Base-by-base conservation (phyloP, 768 basidiomycete species). In the Auricularia auricula-judae region DNA sequence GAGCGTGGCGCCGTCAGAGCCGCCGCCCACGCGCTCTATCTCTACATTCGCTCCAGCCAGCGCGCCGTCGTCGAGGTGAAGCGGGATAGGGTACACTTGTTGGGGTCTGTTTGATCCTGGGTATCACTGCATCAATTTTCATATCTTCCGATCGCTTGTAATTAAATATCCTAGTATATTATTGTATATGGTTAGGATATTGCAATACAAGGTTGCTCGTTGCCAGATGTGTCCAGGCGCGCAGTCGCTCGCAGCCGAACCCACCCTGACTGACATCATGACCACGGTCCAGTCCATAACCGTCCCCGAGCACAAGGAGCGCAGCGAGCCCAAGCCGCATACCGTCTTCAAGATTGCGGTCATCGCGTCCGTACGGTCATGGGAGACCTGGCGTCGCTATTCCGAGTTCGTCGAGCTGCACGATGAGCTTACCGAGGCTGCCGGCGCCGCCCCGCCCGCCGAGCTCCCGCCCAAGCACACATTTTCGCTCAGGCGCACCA, bases 331-430 rank as follows among this genome's bases (percentile, higher is more conserved):
- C 68, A 91, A 89, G 70, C 76, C 85, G n/a, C 91, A 95, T 71
- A 81, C 82, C 64, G 91, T 89, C 69, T 96, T 88, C 77, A 81
- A 81, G 67, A 89, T 96, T 72, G 83, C 87, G 70, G 86, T 98
- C 69, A 85, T 89, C 69, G 93, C 93, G 4, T 86, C 91, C 64
- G 90, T 93, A 35, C 87, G 91, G 66, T 88, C 91, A 72, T 98
- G 95, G 94, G 85, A 88, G 65, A 90, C 97, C 81, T 91, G 89
- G 86, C 81, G 89, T 65, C 89, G 96, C 61, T 98, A 98, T 77
- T 94, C 92, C 53, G 93, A 97, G 76, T 98, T 98, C 76, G 86
- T 83, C 71, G 86, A 91, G 70, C 85, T 98, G 5, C 84, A 95
- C 74, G 82, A 83, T 7, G 89, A 94, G 70, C 84, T 97, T 70